Conservation (phyloP, 139 green algal species). For the Coelastrella sp. region DNA sequence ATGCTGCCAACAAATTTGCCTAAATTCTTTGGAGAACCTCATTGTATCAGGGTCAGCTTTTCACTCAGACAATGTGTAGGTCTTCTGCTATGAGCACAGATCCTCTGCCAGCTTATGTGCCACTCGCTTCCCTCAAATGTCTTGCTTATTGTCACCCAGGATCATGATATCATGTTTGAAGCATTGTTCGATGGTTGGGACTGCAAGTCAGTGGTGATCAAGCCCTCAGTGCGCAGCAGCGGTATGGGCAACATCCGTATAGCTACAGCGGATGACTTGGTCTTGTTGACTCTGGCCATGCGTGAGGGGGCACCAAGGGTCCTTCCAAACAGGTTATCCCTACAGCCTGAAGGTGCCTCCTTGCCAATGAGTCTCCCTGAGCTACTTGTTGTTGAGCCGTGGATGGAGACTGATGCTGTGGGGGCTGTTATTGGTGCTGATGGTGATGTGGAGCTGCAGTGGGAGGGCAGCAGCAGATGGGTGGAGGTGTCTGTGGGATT, state of each 20-base stretch:
- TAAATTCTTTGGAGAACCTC: too few species aligned
- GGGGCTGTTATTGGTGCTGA: neutral
- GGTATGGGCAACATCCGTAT: conserved; percentile 60
- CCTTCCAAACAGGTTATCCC: conserved; percentile 29
- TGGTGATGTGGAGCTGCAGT: conserved; percentile 48
- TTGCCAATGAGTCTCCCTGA: conserved; percentile 12
- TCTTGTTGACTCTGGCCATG: conserved; percentile 37
- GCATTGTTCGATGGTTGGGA: conserved; percentile 14
- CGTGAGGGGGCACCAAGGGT: conserved; percentile 7
- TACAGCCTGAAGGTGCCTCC: conserved; percentile 30
- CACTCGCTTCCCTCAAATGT: too few species aligned
- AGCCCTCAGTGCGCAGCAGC: neutral
- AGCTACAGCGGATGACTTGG: conserved; percentile 47
- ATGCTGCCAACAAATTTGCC: too few species aligned
- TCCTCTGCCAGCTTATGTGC: too few species aligned
- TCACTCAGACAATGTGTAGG: too few species aligned
- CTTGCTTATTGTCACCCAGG: neutral
- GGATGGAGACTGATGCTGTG: conserved; percentile 60
- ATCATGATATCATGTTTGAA: neutral
- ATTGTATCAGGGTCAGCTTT: too few species aligned
- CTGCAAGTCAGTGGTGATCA: neutral
- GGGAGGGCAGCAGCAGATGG: conserved; percentile 64
- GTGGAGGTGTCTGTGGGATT: conserved; percentile 73
- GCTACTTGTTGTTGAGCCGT: conserved; percentile 71
- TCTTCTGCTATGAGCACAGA: too few species aligned